Evolutionary conservation across 2,329 filamentous ascomycete genomes (phyloP).

Genomic region (Clonostachys sp.): DNA sequence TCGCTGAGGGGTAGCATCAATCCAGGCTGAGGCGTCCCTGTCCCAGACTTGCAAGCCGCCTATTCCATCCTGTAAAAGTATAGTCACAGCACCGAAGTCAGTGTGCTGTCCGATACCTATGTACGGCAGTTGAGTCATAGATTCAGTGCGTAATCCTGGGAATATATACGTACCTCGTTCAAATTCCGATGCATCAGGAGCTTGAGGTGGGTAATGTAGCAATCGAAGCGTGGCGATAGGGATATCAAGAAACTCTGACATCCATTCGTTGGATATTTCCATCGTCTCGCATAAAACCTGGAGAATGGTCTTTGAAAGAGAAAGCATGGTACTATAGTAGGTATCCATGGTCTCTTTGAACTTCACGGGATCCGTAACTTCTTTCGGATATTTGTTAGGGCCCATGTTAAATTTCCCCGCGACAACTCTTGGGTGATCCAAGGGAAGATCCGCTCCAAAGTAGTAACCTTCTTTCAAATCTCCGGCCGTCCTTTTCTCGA

Average conservation of each 20-base stretch:
- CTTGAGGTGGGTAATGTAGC: conserved; percentile 43
- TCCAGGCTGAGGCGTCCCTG: conserved; percentile 34
- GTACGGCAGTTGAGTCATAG: conserved; percentile 18
- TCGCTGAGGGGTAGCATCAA: conserved; percentile 29
- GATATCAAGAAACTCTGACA: conserved; percentile 35
- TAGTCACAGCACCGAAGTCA: conserved; percentile 50
- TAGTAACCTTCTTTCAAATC: conserved; percentile 39
- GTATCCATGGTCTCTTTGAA: conserved; percentile 31
- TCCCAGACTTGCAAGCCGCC: conserved; percentile 48
- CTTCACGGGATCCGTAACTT: conserved; percentile 18
- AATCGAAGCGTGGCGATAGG: conserved; percentile 37
- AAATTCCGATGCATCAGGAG: conserved; percentile 11
- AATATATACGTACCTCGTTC: no score
- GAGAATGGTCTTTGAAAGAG: conserved; percentile 31
- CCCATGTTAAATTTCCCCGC: conserved; percentile 31
- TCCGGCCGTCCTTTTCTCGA: conserved; percentile 35
- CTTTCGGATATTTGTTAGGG: conserved; percentile 36
- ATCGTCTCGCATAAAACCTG: conserved; percentile 34
- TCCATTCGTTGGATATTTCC: conserved; percentile 31
- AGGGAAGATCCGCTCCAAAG: conserved; percentile 30
- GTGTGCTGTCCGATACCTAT: conserved; percentile 43
- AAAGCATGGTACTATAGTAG: conserved; percentile 32
- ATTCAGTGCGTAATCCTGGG: no score
- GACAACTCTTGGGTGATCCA: conserved; percentile 32
- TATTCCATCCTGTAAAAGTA: conserved; percentile 45